Evolutionary conservation across 2,329 filamentous ascomycete species (phyloP).

Genomic region (Neocatenulostroma microsporum): DNA sequence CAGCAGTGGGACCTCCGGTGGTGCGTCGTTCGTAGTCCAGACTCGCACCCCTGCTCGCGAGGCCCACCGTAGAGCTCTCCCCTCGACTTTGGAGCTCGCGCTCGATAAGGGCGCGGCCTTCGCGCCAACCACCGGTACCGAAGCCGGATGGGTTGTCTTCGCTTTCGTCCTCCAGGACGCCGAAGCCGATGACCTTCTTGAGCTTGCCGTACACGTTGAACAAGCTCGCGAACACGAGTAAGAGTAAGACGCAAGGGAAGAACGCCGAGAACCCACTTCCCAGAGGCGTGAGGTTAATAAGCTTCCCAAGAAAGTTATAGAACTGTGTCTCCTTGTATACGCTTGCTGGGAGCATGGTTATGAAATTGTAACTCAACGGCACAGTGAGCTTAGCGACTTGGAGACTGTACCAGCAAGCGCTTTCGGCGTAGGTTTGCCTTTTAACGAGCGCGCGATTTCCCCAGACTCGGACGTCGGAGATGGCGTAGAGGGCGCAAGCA

Average conservation of each 20-base stretch:
- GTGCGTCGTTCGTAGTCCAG: conserved; percentile 21
- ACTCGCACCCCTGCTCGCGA: conserved; percentile 21
- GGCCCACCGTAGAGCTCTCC: conserved; percentile 24
- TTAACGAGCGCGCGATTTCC: conserved; percentile 83
- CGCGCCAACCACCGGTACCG: conserved; percentile 79
- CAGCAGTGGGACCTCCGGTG: conserved; percentile 1
- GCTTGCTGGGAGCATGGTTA: conserved; percentile 70
- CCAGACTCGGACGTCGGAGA: conserved; percentile 96
- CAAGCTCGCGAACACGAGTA: conserved; percentile 76
- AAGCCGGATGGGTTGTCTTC: conserved; percentile 56
- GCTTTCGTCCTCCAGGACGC: conserved; percentile 68
- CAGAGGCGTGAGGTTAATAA: conserved; percentile 75
- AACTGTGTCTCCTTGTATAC: conserved; percentile 75
- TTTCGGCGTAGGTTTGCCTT: conserved; percentile 86
- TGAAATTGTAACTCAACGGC: conserved; percentile 90
- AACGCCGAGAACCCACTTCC: conserved; percentile 78
- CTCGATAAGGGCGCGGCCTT: conserved; percentile 84
- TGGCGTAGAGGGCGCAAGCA: conserved; percentile 73
- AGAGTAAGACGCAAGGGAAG: conserved; percentile 78
- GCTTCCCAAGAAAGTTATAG: conserved; percentile 73
- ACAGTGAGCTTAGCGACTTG: conserved; percentile 90
- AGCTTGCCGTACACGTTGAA: conserved; percentile 86
- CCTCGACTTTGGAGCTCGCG: conserved; percentile 53
- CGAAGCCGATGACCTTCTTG: conserved; percentile 69
- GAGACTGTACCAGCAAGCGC: conserved; percentile 90